Percentiles rank a stretch among this genome's conserved stretches.
Evolutionary conservation across 306 rosid genomes (phyloP).

Genomic region (Delonix regia): DNA sequence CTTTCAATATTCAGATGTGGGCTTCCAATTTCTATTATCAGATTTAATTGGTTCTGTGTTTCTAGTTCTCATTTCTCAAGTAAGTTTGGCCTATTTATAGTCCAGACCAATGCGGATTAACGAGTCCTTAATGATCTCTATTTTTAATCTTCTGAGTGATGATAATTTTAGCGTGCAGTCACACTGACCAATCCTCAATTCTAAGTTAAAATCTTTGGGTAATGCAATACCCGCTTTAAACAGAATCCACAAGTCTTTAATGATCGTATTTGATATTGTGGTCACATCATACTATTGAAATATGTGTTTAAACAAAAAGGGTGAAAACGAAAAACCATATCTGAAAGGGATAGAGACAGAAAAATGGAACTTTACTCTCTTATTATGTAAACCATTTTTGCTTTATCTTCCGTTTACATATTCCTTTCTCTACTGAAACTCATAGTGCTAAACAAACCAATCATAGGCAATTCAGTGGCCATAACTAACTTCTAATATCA

Average conservation of each 20-base stretch:
- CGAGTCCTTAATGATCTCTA: no score
- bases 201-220: background rate
- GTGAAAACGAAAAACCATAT: slow-evolving; percentile 28
- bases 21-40: slow-evolving; percentile 3
- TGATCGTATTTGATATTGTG: background rate
- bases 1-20: background rate
- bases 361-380: slow-evolving; percentile 46
- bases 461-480: background rate
- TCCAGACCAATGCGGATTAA: no score
- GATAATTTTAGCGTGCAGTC: background rate
- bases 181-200: background rate
- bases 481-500: background rate
- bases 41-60: background rate
- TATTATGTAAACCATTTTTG: slow-evolving; percentile 35
- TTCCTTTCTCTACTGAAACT: background rate
- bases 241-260: background rate
- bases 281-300: slow-evolving; percentile 32
- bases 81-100: no score
- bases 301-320: slow-evolving; percentile 31
- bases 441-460: background rate
- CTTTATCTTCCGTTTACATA: slow-evolving; percentile 33
- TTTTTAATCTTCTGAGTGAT: background rate
- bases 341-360: slow-evolving; percentile 27
- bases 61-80: background rate
- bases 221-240: background rate